Base-by-base conservation (phyloP, 768 basidiomycete species). In the Mycena belliarum region DNA sequence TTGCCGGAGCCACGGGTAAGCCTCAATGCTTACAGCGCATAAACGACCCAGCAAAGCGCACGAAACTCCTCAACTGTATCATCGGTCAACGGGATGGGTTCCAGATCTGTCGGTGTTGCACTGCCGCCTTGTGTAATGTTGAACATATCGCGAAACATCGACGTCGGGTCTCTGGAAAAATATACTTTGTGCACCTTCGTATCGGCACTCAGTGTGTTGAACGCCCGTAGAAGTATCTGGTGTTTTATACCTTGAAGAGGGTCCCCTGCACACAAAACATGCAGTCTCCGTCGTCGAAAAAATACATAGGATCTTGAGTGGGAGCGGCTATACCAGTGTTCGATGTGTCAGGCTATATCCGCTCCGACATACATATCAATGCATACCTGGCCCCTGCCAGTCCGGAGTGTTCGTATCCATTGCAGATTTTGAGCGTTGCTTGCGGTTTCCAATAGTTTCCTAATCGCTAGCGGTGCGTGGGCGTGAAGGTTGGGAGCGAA, bases 241-340 rank as follows among this genome's bases (percentile, higher is more conserved):
- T 32, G n/a, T 32, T 6, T 32, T 12, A 32, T 32, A 59, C 57
- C 40, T 59, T 52, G 57, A 59, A 59, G 32, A 59, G 40, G 4
- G 33, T 16, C n/a, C 45, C 35, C 2, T 29, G 45, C 2, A 26
- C 58, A 6, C 49, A 23, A 20, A 59, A 59, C 20, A 59, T 24
- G 28, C 52, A 59, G 41, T 59, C 58, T 18, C 58, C 58, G 16
- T 52, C 40, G 16, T 41, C 40, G 28, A 53, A 59, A 25, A 54
- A 59, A 20, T 54, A 59, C 10, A 32, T 33, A 3, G 29, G 18
- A 44, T 59, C 56, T 20, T 20, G 55, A 8, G 37, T 24, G 4
- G 41, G 54, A 14, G 9, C 20, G 29, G 9, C 29, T 33, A 3
- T 16, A 32, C 20, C 21, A 41, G 12, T 2, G 26, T 40, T 16